Evolutionary conservation across 768 basidiomycete genomes (phyloP), one percentile per base, ranked within the genome.

Genomic region (Trametes gibbosa): DNA sequence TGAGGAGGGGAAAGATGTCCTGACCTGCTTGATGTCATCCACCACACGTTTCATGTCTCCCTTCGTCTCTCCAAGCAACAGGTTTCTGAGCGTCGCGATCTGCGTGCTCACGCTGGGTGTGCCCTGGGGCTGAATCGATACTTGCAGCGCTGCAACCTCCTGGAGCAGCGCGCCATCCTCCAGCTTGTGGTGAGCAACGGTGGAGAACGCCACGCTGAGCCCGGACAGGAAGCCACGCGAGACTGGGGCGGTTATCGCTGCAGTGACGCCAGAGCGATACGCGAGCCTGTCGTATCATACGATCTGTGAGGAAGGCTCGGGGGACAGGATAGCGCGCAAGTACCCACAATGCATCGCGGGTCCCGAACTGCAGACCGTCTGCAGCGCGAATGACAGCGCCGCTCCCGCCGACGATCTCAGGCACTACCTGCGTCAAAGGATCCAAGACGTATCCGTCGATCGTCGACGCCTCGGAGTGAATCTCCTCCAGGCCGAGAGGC

Each of bases 261-360:
- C 80, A 2, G 90, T 90, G 2, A 95, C 87, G 3, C 92, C 92
- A 7, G 79, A 72, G 19, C 83, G 83, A 66, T 91, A 89, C 0
- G 92, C 89, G 40, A 89, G 67, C 32, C 90, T 92, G 64, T 35
- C 27, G 50, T 45, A n/a, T 25, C 35, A n/a, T 5, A 9, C 49
- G 17, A 42, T 42, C 23, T 39, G 16, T 27, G 19, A 16, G 40
- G 12, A 21, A 24, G 16, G 16, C 10, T n/a, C n/a, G n/a, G 13
- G 6, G 8, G 39, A 17, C 37, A 39, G 17, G 37, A 39, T 14
- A n/a, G n/a, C n/a, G n/a, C 13, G 5, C 13, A 39, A 3, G 25
- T 8, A 66, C 76, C 62, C 64, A 85, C 85, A 85, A 67, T 17
- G 79, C 76, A 53, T 84, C 79, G 10, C 84, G 82, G 17, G 85